Base-by-base conservation (phyloP, 192 early-diverging fungal genomes). In the Coemansia sp. region DNA sequence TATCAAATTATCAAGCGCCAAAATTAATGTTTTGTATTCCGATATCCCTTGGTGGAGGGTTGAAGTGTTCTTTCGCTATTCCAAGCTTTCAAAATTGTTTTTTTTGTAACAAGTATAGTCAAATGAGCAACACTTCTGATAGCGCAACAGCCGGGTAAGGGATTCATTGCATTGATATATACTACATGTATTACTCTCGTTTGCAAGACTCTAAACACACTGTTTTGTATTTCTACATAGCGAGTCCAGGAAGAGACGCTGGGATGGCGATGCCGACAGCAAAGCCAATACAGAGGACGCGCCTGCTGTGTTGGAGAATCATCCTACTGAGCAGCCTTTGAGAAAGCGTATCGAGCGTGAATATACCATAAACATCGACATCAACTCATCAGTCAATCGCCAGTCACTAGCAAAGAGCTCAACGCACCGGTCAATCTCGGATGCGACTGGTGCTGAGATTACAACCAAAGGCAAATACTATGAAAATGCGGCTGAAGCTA, bases 391-490 rank as follows among this genome's bases (percentile, higher is more conserved):
- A 11, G 83, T 82, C 40, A 90, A 95, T 60, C 81, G 91, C 23
- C 92, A 92, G 64, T 57, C 83, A 22, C 71, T 95, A 40, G 93
- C 91, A 9, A 91, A 91, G 47, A 83, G 86, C 9, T 72, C 84
- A 0, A 88, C 89, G 7, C 92, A 93, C 69, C 66, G 75, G 14
- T 68, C 83, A 61, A 85, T 93, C 49, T 86, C 85, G 57, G 84
- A 90, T 23, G 88, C 89, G 24, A 90, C 92, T 17, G 87, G 48
- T 37, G 55, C 59, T 69, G 87, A 87, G 62, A 82, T 94, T 17
- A 87, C 85, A 3, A 93, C 91, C n/a, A 73, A 87, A 38, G 93
- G 92, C 65, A 86, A 87, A 52, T 90, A 90, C 71, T 94, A 92
- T 67, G 72, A 84, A 23, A 84, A 94, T 62, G 65, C 82, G 7